A percentile compares a stretch with the other conserved stretches of the same genome.
Evolutionary conservation across 495 filamentous ascomycete species (phyloP).

Genomic region (Acidomyces sp.): DNA sequence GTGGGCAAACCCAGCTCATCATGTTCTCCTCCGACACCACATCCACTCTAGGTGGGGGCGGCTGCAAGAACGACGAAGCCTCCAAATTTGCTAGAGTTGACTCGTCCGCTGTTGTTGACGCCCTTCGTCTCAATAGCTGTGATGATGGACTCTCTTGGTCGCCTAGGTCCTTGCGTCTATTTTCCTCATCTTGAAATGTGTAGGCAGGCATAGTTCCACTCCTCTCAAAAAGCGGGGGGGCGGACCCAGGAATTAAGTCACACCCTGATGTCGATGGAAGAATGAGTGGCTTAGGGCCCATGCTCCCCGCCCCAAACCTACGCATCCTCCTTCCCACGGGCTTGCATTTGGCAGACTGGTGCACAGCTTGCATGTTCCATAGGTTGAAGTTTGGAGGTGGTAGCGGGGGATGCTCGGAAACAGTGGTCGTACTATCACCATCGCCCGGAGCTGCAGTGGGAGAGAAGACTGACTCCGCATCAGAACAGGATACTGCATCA

Average conservation of each 20-base stretch:
- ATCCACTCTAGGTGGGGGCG: neutral
- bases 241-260: slow-evolving; percentile 7
- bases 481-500: no score
- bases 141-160: slow-evolving; percentile 10
- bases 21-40: slow-evolving; percentile 1
- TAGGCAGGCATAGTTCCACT: slow-evolving; percentile 12
- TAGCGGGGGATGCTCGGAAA: neutral
- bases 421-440: slow-evolving; percentile 14
- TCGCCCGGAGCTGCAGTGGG: slow-evolving; percentile 2
- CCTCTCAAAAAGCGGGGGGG: slow-evolving; percentile 11
- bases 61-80: slow-evolving; percentile 6
- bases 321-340: slow-evolving; percentile 18
- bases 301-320: slow-evolving; percentile 15
- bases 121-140: slow-evolving; percentile 7
- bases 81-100: slow-evolving; percentile 4
- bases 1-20: neutral
- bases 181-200: slow-evolving; percentile 1
- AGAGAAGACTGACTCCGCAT: slow-evolving; percentile 18
- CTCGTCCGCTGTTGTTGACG: slow-evolving; percentile 15
- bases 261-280: slow-evolving; percentile 15
- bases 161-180: neutral
- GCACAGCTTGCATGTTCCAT: slow-evolving; percentile 12
- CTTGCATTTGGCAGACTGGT: slow-evolving; percentile 1
- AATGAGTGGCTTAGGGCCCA: slow-evolving; percentile 17
- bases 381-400: slow-evolving; percentile 7